These are phyloP conservation scores for Petunia secreta DNA, from an alignment of 257 asterid species.

Conservation along the genomic window DNA sequence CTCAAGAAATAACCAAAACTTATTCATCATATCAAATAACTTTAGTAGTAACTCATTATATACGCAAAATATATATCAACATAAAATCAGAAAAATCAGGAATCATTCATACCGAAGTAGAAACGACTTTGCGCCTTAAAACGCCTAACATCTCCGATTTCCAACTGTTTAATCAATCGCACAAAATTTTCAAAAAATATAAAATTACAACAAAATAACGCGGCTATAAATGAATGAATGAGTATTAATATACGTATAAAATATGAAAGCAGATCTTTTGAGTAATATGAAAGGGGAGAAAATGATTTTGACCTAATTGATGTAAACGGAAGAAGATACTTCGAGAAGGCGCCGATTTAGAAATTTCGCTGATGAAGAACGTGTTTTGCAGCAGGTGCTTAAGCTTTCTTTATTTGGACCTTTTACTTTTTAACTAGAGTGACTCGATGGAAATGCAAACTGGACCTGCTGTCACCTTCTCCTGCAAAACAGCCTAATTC, in stretches of 20 bases:
- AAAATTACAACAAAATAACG: not conserved
- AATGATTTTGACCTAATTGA: slow-evolving; percentile 17
- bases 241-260: not conserved
- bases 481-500: not conserved
- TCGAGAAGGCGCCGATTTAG: slow-evolving; percentile 9
- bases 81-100: not conserved
- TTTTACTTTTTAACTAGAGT: not conserved
- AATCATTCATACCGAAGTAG: slow-evolving; percentile 49
- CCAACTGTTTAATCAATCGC: slow-evolving; percentile 37
- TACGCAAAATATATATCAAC: not conserved
- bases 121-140: slow-evolving; percentile 80
- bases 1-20: not conserved
- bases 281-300: not conserved
- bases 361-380: slow-evolving; percentile 2
- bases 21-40: not conserved
- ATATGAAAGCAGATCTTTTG: slow-evolving; percentile 22
- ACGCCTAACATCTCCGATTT: slow-evolving; percentile 73
- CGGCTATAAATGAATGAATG: not conserved
- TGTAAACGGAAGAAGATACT: not conserved
- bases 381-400: not conserved
- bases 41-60: not conserved
- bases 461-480: not conserved
- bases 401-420: not conserved
- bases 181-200: not conserved
- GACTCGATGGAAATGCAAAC: not conserved